These are phyloP conservation scores for Dentiscutata heterogama DNA, from an alignment of 371 early-diverging fungal genomes.

Conservation along the genomic window DNA sequence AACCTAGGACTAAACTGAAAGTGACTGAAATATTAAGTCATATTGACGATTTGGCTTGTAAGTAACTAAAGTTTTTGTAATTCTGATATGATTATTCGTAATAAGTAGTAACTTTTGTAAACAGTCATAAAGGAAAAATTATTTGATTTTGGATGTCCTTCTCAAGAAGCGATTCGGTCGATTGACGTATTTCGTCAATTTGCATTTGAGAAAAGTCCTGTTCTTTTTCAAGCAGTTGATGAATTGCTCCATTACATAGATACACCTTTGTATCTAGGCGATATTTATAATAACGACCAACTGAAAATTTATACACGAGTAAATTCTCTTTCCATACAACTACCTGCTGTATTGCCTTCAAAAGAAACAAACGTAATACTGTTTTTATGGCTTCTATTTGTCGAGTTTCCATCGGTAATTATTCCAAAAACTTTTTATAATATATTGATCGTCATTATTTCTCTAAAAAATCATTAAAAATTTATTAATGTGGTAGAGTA, in stretches of 20 bases:
- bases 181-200: constrained; percentile 5
- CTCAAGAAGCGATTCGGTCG: neutral
- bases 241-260: neutral
- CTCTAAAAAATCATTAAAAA: neutral
- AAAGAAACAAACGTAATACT: constrained; percentile 15
- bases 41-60: neutral
- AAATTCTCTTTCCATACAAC: neutral
- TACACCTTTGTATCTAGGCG: neutral
- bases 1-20: neutral
- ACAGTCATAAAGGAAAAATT: constrained; percentile 17
- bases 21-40: neutral
- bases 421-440: neutral
- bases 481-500: constrained; percentile 1
- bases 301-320: neutral
- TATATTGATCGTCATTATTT: neutral
- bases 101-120: neutral
- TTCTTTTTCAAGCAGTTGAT: constrained; percentile 16
- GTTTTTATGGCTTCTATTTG: neutral
- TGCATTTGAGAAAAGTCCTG: constrained; percentile 3
- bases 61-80: neutral
- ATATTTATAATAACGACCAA: neutral
- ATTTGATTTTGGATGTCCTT: neutral
- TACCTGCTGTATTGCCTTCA: constrained; percentile 5
- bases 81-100: neutral
- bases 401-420: constrained; percentile 22